A percentile compares a stretch with the other conserved stretches of the same genome.
Conservation (phyloP, 306 rosid species). For the Ziziphus jujuba region DNA sequence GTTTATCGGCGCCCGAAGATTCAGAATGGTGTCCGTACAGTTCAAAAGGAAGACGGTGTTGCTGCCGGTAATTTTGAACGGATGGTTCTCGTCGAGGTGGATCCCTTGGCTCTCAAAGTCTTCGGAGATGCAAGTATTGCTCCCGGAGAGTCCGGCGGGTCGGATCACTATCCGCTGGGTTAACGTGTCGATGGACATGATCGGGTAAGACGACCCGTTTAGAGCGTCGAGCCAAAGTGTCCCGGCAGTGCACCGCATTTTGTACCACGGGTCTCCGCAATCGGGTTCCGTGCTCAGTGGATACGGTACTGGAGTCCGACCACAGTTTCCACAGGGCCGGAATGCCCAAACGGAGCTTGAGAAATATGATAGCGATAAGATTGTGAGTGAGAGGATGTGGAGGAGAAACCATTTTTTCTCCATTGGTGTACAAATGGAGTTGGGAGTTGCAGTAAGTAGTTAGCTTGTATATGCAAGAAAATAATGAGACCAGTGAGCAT, state of each 20-base stretch:
- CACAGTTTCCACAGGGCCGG: conserved; percentile 13
- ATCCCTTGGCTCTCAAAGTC: conserved; percentile 38
- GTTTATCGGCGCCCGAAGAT: conserved; percentile 15
- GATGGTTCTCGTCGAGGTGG: conserved; percentile 33
- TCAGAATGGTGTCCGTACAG: conserved; percentile 24
- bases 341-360: background rate
- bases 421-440: background rate
- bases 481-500: too few species aligned
- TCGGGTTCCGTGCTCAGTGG: conserved; percentile 46
- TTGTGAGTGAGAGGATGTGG: background rate
- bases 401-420: background rate
- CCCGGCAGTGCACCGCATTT: conserved; percentile 35
- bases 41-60: conserved; percentile 41
- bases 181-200: conserved; percentile 22
- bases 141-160: conserved; percentile 11
- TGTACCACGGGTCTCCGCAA: conserved; percentile 46
- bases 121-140: conserved; percentile 30
- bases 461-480: too few species aligned
- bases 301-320: conserved; percentile 37
- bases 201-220: conserved; percentile 33
- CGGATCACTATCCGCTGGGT: conserved; percentile 24
- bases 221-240: conserved; percentile 38
- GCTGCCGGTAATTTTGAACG: conserved; percentile 28
- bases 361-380: conserved; percentile 2
- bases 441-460: too few species aligned